A percentile compares a stretch with the other conserved stretches of the same genome.
These are phyloP conservation scores for Stachybotrys chartarum DNA, from an alignment of 2,329 filamentous ascomycete genomes.

Conservation along the genomic window DNA sequence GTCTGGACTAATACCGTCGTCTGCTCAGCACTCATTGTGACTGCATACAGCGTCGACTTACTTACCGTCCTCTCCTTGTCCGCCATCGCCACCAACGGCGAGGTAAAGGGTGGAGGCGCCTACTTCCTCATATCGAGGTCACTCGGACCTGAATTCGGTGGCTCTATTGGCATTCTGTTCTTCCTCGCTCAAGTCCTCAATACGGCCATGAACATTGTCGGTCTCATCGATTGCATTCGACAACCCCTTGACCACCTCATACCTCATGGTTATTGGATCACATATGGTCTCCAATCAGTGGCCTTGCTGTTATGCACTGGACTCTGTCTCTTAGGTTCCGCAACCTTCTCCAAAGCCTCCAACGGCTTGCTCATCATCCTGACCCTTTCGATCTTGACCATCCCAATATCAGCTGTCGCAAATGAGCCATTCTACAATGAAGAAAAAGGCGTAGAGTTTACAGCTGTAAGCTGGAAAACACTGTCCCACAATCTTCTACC, in stretches of 20 bases:
- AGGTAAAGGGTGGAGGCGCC: constrained; percentile 78
- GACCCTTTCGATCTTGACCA: constrained; percentile 68
- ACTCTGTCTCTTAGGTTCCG: constrained; percentile 73
- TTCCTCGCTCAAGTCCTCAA: constrained; percentile 88
- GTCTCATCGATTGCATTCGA: constrained; percentile 74
- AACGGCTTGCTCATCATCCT: constrained; percentile 68
- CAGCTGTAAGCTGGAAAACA: constrained; percentile 65
- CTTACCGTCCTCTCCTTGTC: constrained; percentile 80
- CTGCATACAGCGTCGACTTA: constrained; percentile 76
- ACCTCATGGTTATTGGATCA: constrained; percentile 66
- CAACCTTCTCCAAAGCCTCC: constrained; percentile 73
- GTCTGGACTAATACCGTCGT: not conserved
- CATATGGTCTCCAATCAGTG: constrained; percentile 67
- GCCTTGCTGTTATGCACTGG: constrained; percentile 65
- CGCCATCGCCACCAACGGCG: constrained; percentile 84
- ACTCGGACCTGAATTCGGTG: constrained; percentile 80
- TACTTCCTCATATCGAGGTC: constrained; percentile 86
- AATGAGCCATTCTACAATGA: constrained; percentile 59
- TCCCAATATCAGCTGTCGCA: constrained; percentile 69
- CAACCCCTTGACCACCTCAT: constrained; percentile 65
- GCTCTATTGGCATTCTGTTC: constrained; percentile 80
- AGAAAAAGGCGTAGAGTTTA: constrained; percentile 63
- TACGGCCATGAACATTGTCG: constrained; percentile 80
- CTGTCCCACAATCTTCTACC: constrained; percentile 70
- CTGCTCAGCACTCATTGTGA: constrained; percentile 56